Conservation (phyloP, 768 basidiomycete species). For the Artomyces pyxidatus region DNA sequence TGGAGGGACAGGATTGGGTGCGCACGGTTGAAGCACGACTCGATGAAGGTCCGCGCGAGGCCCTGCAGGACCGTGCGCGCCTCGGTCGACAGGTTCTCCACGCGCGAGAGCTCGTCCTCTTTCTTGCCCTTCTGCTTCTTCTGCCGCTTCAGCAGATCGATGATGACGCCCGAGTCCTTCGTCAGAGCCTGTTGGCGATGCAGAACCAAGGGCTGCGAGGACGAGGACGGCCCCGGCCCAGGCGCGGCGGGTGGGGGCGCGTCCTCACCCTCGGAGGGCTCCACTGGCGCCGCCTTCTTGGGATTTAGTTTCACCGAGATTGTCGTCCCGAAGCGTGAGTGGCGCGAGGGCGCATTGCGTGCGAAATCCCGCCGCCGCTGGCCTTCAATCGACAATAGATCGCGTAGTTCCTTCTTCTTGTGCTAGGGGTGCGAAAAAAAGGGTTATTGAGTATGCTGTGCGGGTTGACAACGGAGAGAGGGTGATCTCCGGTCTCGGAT, state of each 20-base stretch:
- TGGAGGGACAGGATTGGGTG: too few species aligned
- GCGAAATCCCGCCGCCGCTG: conserved; percentile 49
- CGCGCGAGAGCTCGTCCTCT: conserved; percentile 58
- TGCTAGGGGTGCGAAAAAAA: conserved; percentile 35
- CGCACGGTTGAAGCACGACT: conserved; percentile 85
- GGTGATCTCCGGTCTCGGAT: too few species aligned
- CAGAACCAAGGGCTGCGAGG: conserved; percentile 62
- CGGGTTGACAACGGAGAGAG: too few species aligned
- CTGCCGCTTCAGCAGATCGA: conserved; percentile 46
- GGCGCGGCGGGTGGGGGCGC: conserved; percentile 19
- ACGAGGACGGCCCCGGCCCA: conserved; percentile 19
- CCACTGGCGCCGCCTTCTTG: conserved; percentile 27
- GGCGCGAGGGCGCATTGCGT: conserved; percentile 59
- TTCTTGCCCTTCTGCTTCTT: conserved; percentile 57
- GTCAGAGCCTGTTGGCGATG: conserved; percentile 81
- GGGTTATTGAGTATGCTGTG: too few species aligned
- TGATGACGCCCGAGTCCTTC: conserved; percentile 54
- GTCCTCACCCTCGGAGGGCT: conserved; percentile 18
- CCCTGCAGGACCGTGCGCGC: conserved; percentile 57
- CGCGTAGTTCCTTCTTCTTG: conserved; percentile 58
- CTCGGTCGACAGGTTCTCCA: conserved; percentile 61
- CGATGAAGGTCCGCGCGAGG: conserved; percentile 66
- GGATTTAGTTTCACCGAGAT: conserved; percentile 70
- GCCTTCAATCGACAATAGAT: conserved; percentile 73
- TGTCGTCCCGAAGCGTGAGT: conserved; percentile 96